Conservation (phyloP, 2,329 filamentous ascomycete genomes). For the Aspergillus awamori region DNA sequence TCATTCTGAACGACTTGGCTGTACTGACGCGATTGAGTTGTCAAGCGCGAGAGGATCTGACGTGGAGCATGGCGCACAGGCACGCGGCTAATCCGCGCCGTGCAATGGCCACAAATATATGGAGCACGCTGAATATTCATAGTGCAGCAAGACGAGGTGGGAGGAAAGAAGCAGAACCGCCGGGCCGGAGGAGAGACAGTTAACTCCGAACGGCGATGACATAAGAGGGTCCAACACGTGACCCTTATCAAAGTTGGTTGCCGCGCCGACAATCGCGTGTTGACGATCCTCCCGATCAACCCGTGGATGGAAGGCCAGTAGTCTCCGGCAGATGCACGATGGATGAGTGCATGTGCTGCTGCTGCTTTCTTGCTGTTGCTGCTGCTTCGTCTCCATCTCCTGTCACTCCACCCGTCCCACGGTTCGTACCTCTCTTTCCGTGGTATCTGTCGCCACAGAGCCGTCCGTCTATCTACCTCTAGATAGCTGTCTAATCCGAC, state of each 20-base stretch:
- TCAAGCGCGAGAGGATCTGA: conserved; percentile 10
- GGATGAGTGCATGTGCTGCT: conserved; percentile 1
- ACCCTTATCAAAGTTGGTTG: conserved; percentile 19
- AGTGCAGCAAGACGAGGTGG: conserved; percentile 7
- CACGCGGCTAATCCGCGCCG: conserved; percentile 20
- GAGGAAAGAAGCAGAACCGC: conserved; percentile 7
- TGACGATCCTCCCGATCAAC: conserved; percentile 15
- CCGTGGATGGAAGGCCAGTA: neutral
- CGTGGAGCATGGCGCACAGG: conserved; percentile 10
- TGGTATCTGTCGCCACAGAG: neutral
- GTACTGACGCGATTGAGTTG: conserved; percentile 30
- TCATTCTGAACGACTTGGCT: conserved; percentile 38
- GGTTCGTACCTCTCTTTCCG: conserved; percentile 8
- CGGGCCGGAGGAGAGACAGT: conserved; percentile 4
- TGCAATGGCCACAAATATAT: conserved; percentile 37
- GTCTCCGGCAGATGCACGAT: conserved; percentile 1
- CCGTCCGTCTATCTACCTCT: neutral
- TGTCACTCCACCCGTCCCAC: conserved; percentile 6
- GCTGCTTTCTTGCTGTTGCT: neutral
- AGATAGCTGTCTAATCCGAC: conserved; percentile 16
- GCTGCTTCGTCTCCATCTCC: neutral
- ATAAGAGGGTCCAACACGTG: conserved; percentile 16
- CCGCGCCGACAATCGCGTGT: conserved; percentile 24
- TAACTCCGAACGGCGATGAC: conserved; percentile 10
- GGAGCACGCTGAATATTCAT: conserved; percentile 32